Conservation (phyloP, 1,284 basidiomycete species). For the Violaceomyces palustris region DNA sequence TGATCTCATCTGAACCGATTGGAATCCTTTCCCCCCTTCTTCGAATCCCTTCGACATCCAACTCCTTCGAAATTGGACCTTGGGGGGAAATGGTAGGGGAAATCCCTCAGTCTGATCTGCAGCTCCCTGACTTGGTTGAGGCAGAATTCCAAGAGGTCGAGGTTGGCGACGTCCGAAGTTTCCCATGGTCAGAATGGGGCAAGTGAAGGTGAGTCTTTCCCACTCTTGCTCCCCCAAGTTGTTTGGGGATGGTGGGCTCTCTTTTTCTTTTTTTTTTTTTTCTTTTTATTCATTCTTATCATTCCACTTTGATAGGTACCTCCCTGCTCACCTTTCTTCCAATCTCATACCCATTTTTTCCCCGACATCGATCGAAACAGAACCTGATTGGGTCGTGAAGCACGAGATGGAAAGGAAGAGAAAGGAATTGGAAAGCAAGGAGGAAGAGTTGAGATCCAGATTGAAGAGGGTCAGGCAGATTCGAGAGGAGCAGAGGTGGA, state of each 20-base stretch:
- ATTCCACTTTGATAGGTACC: no score
- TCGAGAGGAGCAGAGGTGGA: slow-evolving; percentile 24
- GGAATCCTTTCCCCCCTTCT: no score
- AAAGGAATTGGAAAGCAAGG: slow-evolving; percentile 37
- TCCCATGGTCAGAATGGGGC: slow-evolving; percentile 6
- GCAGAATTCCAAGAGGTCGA: slow-evolving; percentile 36
- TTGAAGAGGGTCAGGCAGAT: slow-evolving; percentile 30
- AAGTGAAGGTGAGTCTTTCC: slow-evolving; percentile 1
- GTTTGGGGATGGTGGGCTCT: no score
- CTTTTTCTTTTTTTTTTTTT: no score
- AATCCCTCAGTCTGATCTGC: slow-evolving; percentile 55
- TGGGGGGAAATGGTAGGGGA: slow-evolving; percentile 37
- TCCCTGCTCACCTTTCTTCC: no score
- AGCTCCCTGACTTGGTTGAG: slow-evolving; percentile 53
- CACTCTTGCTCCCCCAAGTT: no score
- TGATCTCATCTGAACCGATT: slow-evolving; percentile 9
- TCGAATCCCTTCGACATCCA: no score
- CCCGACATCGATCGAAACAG: slow-evolving; percentile 23
- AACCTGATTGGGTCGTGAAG: slow-evolving; percentile 55
- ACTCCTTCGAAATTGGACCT: no score
- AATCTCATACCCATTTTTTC: no score
- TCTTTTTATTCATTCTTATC: no score
- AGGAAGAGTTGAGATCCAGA: slow-evolving; percentile 49
- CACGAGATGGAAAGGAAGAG: slow-evolving; percentile 50
- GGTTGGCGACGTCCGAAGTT: slow-evolving; percentile 8